These are phyloP conservation scores for Trichoderma semiorbis DNA, from an alignment of 2,329 filamentous ascomycete genomes.

Conservation along the genomic window DNA sequence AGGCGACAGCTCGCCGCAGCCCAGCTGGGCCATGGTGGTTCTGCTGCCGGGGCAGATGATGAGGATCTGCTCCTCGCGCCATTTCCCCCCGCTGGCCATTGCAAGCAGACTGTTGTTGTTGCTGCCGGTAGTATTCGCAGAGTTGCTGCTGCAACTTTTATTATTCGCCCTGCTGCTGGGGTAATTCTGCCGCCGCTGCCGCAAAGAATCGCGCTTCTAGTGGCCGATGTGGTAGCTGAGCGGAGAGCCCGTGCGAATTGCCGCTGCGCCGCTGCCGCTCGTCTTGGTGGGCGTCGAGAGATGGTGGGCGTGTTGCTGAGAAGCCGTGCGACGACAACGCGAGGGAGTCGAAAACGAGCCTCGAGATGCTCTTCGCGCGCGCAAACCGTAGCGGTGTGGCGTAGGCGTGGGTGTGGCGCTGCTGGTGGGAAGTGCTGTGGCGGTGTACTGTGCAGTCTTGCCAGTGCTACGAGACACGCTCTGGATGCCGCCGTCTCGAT, in stretches of 20 bases:
- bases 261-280: not conserved
- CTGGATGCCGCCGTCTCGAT: not conserved
- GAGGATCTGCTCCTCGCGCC: slow-evolving; percentile 62
- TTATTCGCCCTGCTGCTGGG: not conserved
- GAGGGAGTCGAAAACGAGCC: slow-evolving; percentile 22
- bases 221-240: slow-evolving; percentile 11
- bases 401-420: slow-evolving; percentile 22
- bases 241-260: not conserved
- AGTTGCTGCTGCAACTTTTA: not conserved
- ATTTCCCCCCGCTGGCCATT: slow-evolving; percentile 59
- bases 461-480: not conserved
- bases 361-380: slow-evolving; percentile 27
- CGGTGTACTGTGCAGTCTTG: not conserved
- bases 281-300: slow-evolving; percentile 2
- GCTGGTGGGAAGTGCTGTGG: slow-evolving; percentile 11
- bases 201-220: not conserved
- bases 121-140: not conserved
- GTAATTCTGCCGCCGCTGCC: not conserved
- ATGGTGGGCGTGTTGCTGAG: not conserved
- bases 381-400: slow-evolving; percentile 25
- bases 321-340: slow-evolving; percentile 19
- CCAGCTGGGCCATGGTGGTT: slow-evolving; percentile 86
- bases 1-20: slow-evolving; percentile 85
- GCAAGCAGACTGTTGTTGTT: slow-evolving; percentile 21
- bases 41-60: slow-evolving; percentile 80